Conservation (phyloP, 257 asterid species). For the Petunia axillaris region DNA sequence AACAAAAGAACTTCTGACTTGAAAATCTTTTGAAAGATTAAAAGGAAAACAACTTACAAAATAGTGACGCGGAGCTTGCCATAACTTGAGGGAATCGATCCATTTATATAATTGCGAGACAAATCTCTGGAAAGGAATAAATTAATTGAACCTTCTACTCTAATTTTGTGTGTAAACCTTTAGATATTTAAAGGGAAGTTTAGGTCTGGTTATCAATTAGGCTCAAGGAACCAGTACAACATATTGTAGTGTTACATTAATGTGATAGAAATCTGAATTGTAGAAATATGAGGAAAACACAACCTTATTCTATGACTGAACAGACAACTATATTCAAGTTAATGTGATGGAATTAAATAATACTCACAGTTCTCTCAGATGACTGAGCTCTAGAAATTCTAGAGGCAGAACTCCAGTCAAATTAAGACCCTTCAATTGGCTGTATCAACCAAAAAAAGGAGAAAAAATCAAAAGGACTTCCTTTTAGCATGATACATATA, state of each 20-base stretch:
- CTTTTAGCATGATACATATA: not conserved
- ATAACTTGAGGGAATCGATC: slow-evolving; percentile 65
- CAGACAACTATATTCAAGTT: no score
- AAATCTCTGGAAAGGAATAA: slow-evolving; percentile 62
- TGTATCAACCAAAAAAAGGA: slow-evolving; percentile 32
- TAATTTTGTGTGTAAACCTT: not conserved
- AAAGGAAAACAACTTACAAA: slow-evolving; percentile 52
- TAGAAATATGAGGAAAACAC: no score
- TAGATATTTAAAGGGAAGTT: not conserved
- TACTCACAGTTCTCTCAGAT: slow-evolving; percentile 66
- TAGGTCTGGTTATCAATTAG: no score
- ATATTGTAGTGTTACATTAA: no score
- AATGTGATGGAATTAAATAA: not conserved
- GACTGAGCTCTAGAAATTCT: slow-evolving; percentile 61
- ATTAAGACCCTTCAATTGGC: slow-evolving; percentile 66
- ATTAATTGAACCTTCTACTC: not conserved
- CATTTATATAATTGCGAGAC: slow-evolving; percentile 69
- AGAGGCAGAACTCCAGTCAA: slow-evolving; percentile 71
- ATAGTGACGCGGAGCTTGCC: slow-evolving; percentile 50
- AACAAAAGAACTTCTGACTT: not conserved
- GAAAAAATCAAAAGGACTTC: not conserved
- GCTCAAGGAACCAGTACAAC: no score
- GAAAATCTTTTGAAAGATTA: not conserved
- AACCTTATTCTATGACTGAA: no score
- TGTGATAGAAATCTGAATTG: no score